Evolutionary conservation across 129 eudicot species (phyloP).

Genomic region (Flaveria ramosissima): DNA sequence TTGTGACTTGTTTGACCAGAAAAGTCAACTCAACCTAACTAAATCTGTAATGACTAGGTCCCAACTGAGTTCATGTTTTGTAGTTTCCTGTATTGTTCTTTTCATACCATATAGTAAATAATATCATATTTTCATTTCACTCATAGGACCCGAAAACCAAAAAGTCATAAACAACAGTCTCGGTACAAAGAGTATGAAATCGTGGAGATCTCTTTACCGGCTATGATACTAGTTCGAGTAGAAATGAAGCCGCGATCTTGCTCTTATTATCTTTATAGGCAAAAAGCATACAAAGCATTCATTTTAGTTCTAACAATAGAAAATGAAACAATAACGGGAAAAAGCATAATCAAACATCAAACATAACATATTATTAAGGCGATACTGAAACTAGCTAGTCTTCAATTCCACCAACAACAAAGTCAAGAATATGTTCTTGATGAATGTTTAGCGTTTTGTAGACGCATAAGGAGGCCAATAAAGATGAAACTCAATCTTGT

Average conservation of each 20-base stretch:
- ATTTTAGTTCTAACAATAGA: conserved; percentile 1
- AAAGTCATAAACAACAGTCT: neutral
- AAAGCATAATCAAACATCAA: conserved; percentile 14
- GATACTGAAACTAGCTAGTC: neutral
- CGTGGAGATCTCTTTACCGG: neutral
- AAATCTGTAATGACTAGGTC: too few species aligned
- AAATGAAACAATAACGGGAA: neutral
- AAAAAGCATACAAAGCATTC: neutral
- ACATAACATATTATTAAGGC: neutral
- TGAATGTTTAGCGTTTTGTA: conserved; percentile 19
- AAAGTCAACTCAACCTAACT: neutral
- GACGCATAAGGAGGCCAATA: conserved; percentile 65
- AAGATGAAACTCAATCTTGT: conserved; percentile 54
- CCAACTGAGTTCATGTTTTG: too few species aligned
- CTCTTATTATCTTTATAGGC: neutral
- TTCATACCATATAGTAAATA: neutral
- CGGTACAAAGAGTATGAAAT: neutral
- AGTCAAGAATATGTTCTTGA: conserved; percentile 22
- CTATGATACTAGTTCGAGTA: neutral
- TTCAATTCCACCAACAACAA: neutral
- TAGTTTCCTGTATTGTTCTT: neutral
- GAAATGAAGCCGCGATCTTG: neutral
- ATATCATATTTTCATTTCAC: neutral
- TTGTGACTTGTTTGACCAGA: neutral
- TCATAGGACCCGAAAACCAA: neutral